Evolutionary conservation across 352 stramenopile genomes (phyloP).

Genomic region (Globisporangium apiculatum): DNA sequence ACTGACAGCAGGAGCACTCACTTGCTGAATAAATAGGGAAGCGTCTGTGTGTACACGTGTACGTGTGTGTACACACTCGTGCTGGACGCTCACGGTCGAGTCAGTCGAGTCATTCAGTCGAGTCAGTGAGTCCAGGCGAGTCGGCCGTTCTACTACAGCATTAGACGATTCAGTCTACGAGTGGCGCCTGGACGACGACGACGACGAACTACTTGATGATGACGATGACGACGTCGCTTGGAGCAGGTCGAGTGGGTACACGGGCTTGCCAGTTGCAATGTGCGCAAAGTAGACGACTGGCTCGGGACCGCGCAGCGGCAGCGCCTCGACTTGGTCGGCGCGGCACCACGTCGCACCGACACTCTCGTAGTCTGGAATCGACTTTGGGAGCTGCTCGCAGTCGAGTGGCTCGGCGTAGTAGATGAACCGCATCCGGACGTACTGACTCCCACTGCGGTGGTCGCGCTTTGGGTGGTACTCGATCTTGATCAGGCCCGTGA

Average conservation of each 20-base stretch:
- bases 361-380: conserved; percentile 85
- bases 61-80: no score
- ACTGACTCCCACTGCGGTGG: conserved; percentile 55
- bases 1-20: no score
- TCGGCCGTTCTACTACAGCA: no score
- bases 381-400: conserved; percentile 74
- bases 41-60: no score
- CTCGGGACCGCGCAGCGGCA: conserved; percentile 70
- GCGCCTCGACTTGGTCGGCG: conserved; percentile 52
- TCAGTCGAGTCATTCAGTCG: no score
- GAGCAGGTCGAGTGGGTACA: conserved; percentile 72
- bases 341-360: conserved; percentile 72
- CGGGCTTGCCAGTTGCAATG: conserved; percentile 55
- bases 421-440: conserved; percentile 84
- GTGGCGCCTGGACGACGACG: conserved; percentile 6
- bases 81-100: no score
- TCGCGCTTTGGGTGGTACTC: conserved; percentile 84
- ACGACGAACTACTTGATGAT: conserved; percentile 5
- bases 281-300: conserved; percentile 71
- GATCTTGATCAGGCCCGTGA: conserved; percentile 75
- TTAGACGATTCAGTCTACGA: neutral
- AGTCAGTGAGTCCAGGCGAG: no score
- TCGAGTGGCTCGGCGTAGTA: conserved; percentile 77
- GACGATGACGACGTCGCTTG: conserved; percentile 45
- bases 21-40: neutral